A percentile compares a stretch with the other conserved stretches of the same genome.
phyloP scores from a whole-genome alignment of 1,139 yeast genomes.

The Saccharomyces pastorianus region DNA sequence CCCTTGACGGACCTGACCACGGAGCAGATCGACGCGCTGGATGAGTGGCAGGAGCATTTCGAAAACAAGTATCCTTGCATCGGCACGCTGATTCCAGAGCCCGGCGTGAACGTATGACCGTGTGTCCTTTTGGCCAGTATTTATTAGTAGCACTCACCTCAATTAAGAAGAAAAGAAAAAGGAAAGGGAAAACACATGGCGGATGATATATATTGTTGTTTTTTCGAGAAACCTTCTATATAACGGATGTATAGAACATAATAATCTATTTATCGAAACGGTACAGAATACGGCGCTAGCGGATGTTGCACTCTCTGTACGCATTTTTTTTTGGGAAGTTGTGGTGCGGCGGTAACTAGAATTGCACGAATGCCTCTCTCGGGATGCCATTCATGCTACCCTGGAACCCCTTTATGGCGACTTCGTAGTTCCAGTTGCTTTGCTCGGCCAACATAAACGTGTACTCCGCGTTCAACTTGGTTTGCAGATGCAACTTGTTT shows the following conservation, averaged over 20 bases:
- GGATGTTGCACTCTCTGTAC: too few species aligned
- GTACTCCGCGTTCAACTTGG: slow-evolving; percentile 69
- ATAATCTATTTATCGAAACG: background rate
- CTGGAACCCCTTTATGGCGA: slow-evolving; percentile 63
- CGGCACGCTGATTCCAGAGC: slow-evolving; percentile 45
- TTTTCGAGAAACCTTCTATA: background rate
- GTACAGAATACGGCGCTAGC: background rate
- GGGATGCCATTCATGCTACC: slow-evolving; percentile 52
- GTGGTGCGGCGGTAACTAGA: background rate
- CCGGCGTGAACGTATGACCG: slow-evolving; percentile 22
- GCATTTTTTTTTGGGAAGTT: background rate
- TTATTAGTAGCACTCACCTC: background rate
- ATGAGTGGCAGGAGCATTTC: slow-evolving; percentile 83
- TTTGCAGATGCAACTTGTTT: slow-evolving; percentile 58
- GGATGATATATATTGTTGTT: background rate
- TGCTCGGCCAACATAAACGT: slow-evolving; percentile 83
- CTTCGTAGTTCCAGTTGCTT: slow-evolving; percentile 74
- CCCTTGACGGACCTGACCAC: slow-evolving; percentile 49
- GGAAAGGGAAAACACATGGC: background rate
- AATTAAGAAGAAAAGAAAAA: background rate
- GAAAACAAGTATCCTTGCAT: slow-evolving; percentile 66
- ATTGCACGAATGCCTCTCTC: slow-evolving; percentile 43
- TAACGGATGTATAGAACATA: background rate
- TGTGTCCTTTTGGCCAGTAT: background rate
- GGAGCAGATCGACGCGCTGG: slow-evolving; percentile 59